A percentile compares a stretch with the other conserved stretches of the same genome.
Evolutionary conservation across 2,329 filamentous ascomycete species (phyloP).

Genomic region (Cladosporium austrohemisphaericum): DNA sequence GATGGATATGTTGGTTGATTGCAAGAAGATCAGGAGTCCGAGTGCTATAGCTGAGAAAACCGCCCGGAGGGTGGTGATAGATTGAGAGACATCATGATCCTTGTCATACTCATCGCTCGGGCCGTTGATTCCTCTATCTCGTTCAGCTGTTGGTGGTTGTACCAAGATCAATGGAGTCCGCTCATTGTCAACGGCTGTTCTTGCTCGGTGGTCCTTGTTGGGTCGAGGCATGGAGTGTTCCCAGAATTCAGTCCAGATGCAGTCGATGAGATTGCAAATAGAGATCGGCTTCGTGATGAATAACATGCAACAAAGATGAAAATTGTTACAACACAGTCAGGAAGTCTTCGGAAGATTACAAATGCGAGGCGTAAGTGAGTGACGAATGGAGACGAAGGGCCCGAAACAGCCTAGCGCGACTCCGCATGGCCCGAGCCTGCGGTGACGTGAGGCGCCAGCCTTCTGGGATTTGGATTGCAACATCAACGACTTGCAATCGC

Average conservation of each 20-base stretch:
- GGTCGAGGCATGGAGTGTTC: constrained; percentile 11
- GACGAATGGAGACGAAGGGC: not conserved
- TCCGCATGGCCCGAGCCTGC: not conserved
- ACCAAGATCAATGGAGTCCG: constrained; percentile 10
- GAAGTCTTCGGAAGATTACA: not conserved
- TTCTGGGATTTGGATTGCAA: not conserved
- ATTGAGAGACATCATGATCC: constrained; percentile 11
- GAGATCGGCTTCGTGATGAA: too few relatives aligned
- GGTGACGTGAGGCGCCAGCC: not conserved
- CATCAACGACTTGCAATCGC: not conserved
- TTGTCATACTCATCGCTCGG: not conserved
- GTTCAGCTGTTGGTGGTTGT: not conserved
- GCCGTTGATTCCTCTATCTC: not conserved
- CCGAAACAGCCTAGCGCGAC: not conserved
- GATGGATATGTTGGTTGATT: constrained; percentile 68
- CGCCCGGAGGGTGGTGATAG: constrained; percentile 4
- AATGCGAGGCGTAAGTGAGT: not conserved
- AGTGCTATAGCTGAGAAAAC: constrained; percentile 21
- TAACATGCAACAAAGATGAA: too few relatives aligned
- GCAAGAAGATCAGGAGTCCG: constrained; percentile 34
- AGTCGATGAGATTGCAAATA: too few relatives aligned
- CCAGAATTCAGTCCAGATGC: not conserved
- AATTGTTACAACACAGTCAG: not conserved
- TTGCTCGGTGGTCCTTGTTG: not conserved
- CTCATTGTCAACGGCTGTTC: not conserved